Conservation (phyloP, 176 grass and related monocot species). For the Saccharum officinarum region DNA sequence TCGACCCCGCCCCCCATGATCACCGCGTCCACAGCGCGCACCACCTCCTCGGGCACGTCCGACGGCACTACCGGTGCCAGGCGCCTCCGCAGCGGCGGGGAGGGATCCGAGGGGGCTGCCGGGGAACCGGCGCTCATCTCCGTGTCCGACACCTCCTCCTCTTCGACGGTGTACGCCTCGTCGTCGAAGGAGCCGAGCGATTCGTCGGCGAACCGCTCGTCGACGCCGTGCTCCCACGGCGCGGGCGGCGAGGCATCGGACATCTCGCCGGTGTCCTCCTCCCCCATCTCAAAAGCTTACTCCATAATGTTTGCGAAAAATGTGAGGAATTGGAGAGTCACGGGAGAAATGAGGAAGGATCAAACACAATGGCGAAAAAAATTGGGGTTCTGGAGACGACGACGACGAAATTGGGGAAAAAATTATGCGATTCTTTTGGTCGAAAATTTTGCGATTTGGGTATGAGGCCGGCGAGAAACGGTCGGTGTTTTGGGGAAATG, state of each 20-base stretch:
- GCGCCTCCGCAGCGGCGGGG: conserved; percentile 40
- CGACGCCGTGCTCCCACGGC: conserved; percentile 28
- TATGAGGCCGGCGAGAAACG: conserved; percentile 47
- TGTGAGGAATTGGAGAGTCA: conserved; percentile 29
- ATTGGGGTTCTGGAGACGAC: not conserved
- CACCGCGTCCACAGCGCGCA: conserved; percentile 82
- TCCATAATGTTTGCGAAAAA: conserved; percentile 42
- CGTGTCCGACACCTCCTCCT: conserved; percentile 41
- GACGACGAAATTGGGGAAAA: not conserved
- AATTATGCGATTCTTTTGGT: conserved; percentile 7
- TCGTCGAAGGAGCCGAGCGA: conserved; percentile 23
- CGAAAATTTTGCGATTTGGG: conserved; percentile 34
- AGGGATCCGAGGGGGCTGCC: not conserved
- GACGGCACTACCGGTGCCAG: conserved; percentile 56
- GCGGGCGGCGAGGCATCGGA: conserved; percentile 34
- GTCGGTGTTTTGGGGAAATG: conserved; percentile 38
- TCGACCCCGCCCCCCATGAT: conserved; percentile 78
- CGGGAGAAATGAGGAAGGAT: conserved; percentile 35
- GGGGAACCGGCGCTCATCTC: conserved; percentile 31
- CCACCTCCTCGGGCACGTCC: conserved; percentile 72
- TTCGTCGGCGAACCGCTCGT: conserved; percentile 38
- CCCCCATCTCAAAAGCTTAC: conserved; percentile 57
- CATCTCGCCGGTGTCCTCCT: conserved; percentile 51
- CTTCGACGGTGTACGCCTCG: conserved; percentile 36
- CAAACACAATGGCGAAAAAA: conserved; percentile 26